Evolutionary conservation across 371 early-diverging fungal genomes (phyloP), one percentile per base, ranked within the genome.

Genomic region (Funneliformis caledonium): DNA sequence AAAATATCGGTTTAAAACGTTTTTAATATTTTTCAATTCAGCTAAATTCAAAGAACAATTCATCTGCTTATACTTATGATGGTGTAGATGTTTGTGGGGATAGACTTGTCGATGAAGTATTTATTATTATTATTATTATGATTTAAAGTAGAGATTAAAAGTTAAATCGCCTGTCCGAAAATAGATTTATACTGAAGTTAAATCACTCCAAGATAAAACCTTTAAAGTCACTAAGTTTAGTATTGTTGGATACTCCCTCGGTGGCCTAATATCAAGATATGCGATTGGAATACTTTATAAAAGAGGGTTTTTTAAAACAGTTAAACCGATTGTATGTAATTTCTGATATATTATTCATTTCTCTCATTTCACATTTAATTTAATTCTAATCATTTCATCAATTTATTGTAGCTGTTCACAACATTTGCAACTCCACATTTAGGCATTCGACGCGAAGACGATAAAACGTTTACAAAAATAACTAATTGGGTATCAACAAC

Each of bases 351-450:
- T 67, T 56, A 50, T 80, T 84, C 59, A 4, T 45, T 2, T 43
- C 33, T 19, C 43, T 76, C 19, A 33, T 12, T 8, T 43, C 19
- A 45, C 6, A 22, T 37, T 43, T 43, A 56, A 16, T 74, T 22
- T 19, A 9, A 10, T 73, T 73, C 11, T 50, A 14, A 59, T 56
- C 9, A 47, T 45, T 48, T 33, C 12, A 26, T 52, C 26, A 16
- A 26, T 43, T n/a, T 42, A 9, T 37, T 52, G 52, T 72, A 89
- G 91, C 81, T 86, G 9, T 93, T 90, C 81, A 85, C 89, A 10
- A 93, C 95, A 1, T 90, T 95, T 85, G 95, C 95, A 0, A 90
- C 94, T 12, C 96, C 96, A 6, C 94, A 96, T 84, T 83, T 94
- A 52, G 95, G 96, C 0, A 90, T 89, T 16, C 83, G 86, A 2